These are phyloP conservation scores for Orbilia brochopaga DNA, from an alignment of 2,329 filamentous ascomycete genomes.

Conservation along the genomic window DNA sequence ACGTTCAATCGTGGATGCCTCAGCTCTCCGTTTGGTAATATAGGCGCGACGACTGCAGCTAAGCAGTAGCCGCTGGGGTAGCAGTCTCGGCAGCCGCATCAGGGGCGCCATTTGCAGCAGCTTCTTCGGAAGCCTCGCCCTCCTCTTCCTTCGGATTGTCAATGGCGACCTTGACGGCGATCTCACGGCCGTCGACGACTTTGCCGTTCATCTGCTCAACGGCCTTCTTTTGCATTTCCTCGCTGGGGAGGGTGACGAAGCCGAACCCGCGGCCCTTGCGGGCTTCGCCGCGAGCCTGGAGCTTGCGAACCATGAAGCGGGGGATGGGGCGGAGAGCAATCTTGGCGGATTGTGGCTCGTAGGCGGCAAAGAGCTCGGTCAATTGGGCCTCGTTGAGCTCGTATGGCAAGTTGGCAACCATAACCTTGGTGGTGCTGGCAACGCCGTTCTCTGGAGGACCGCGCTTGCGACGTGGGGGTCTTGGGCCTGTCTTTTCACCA, in stretches of 20 bases:
- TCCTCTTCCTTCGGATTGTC: conserved; percentile 94
- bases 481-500: conserved; percentile 56
- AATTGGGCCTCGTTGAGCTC: conserved; percentile 98
- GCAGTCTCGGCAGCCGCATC: conserved; percentile 54
- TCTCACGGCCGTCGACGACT: conserved; percentile 97
- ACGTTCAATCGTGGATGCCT: conserved; percentile 36
- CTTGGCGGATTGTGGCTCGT: conserved; percentile 93
- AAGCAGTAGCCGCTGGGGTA: conserved; percentile 56
- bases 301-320: conserved; percentile 99
- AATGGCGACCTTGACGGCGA: conserved; percentile 99
- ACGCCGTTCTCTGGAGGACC: conserved; percentile 96
- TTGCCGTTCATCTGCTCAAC: conserved; percentile 99
- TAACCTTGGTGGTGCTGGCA: conserved; percentile 99
- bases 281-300: conserved; percentile 94
- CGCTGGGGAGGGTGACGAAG: conserved; percentile 92
- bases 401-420: conserved; percentile 99
- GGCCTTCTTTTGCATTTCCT: conserved; percentile 97
- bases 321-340: conserved; percentile 98
- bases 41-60: conserved; percentile 53
- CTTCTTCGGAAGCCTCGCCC: conserved; percentile 62
- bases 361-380: conserved; percentile 93
- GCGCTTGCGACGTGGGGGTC: conserved; percentile 70
- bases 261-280: conserved; percentile 99
- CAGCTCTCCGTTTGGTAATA: conserved; percentile 52
- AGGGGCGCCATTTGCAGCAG: conserved; percentile 38